A percentile compares a stretch with the other conserved stretches of the same genome.
Evolutionary conservation across 177 flowering plant species (phyloP).

Genomic region (Vitis hybrid): DNA sequence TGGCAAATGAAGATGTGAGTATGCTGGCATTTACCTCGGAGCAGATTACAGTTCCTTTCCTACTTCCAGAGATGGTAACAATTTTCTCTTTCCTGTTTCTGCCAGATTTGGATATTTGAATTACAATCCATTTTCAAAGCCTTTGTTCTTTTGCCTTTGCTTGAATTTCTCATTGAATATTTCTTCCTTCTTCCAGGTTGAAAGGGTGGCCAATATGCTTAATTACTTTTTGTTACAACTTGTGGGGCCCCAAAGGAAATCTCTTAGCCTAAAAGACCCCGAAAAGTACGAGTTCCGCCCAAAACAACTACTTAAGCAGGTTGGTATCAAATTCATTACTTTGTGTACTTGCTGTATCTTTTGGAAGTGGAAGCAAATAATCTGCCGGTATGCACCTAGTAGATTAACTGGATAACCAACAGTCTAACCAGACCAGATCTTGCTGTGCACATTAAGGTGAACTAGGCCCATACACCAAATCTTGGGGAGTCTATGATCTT

Average conservation of each 20-base stretch:
- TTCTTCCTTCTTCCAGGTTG: slow-evolving; percentile 56
- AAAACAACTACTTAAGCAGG: slow-evolving; percentile 87
- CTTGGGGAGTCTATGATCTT: neutral
- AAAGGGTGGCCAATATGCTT: slow-evolving; percentile 97
- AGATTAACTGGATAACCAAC: neutral
- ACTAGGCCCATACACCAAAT: neutral
- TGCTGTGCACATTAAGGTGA: neutral
- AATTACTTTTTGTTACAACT: slow-evolving; percentile 94
- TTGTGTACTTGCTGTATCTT: neutral
- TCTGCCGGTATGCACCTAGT: neutral
- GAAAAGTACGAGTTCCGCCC: slow-evolving; percentile 96
- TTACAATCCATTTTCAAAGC: neutral
- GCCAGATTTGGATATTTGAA: neutral
- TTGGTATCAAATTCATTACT: slow-evolving; percentile 13
- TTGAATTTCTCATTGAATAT: neutral
- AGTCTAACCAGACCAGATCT: too few species aligned
- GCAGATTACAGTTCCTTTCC: slow-evolving; percentile 88
- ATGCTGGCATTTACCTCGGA: slow-evolving; percentile 95
- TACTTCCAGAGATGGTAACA: slow-evolving; percentile 95
- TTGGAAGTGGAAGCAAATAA: neutral
- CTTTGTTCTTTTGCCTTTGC: too few species aligned
- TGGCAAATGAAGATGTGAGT: slow-evolving; percentile 97
- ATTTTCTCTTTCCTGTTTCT: neutral
- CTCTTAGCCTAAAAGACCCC: slow-evolving; percentile 86
- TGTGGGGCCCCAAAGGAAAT: slow-evolving; percentile 92